Base-by-base conservation (phyloP, 1,139 yeast genomes). In the Kodamaea plutei region DNA sequence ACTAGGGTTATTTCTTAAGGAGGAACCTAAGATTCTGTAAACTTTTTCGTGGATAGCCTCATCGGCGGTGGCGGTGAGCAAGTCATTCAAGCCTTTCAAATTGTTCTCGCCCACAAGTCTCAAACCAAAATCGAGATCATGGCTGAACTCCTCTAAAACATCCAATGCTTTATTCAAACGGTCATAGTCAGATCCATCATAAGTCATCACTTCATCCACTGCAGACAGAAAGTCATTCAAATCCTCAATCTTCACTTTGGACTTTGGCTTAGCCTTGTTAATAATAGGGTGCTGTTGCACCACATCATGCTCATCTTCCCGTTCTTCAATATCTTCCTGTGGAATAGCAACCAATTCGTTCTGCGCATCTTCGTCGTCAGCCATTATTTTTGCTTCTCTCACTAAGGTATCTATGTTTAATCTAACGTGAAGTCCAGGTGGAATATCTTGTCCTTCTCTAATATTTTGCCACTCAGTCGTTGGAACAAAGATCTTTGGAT, bases 361-460 rank as follows among this genome's bases (percentile, higher is more conserved):
- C 6, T 44, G 37, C 23, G 15, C 31, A n/a, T n/a, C n/a, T 19
- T 13, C 28, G 1, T 24, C 21, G 10, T 31, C 42, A 9, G 34
- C 43, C 48, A 66, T 50, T 7, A 81, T 35, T 41, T 74, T 82
- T 1, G 95, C 96, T 50, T 81, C 84, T 48, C 68, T 75, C 23
- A 59, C 54, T 16, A 81, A 77, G 0, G 88, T 80, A 16, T 81
- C 87, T 34, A 84, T 59, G 52, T 85, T 73, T 47, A 82, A 50
- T 47, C 85, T 64, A 26, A 83, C 77, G 55, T 87, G 94, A 26
- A 87, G 59, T 0, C 96, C 96, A 11, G 72, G 72, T 1, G 95
- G 95, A 6, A 85, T 68, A 10, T 72, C 69, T 49, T 84, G 94
- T 10, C 82, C 84, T 37, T 72, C 78, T 50, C 62, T 69, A 6